Percentiles rank a stretch among this genome's conserved stretches.
These are phyloP conservation scores for Neofusicoccum cordaticola DNA, from an alignment of 2,329 filamentous ascomycete genomes.

Conservation along the genomic window DNA sequence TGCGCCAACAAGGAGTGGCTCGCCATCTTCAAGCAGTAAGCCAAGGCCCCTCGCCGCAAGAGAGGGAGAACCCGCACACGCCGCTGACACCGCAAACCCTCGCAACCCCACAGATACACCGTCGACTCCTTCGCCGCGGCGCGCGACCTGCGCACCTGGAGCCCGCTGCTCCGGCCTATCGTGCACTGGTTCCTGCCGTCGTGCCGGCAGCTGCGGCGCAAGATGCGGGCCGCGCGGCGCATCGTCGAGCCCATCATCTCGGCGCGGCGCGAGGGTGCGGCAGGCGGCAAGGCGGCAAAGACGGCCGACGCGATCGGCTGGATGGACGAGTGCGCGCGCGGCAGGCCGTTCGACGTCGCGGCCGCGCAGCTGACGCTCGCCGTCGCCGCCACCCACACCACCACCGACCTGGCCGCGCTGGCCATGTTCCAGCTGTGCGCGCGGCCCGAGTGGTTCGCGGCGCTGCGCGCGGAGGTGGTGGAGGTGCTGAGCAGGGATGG, in stretches of 20 bases:
- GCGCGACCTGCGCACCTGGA: too few relatives aligned
- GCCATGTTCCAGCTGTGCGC: slow-evolving; percentile 17
- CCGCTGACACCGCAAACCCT: too few relatives aligned
- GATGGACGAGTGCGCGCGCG: neutral
- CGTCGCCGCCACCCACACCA: slow-evolving; percentile 21
- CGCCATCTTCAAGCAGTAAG: neutral
- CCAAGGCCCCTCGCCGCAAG: too few relatives aligned
- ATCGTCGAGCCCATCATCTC: too few relatives aligned
- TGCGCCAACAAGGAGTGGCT: slow-evolving; percentile 22
- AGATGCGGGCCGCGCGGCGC: too few relatives aligned
- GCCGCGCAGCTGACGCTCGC: neutral
- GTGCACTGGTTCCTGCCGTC: too few relatives aligned
- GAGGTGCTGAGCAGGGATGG: neutral
- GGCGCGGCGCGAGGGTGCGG: too few relatives aligned
- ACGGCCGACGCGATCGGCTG: neutral
- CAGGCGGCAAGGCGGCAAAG: neutral
- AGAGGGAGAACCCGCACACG: too few relatives aligned
- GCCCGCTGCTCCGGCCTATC: too few relatives aligned
- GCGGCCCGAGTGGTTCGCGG: slow-evolving; percentile 19
- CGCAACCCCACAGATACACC: too few relatives aligned
- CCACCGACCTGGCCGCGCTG: neutral
- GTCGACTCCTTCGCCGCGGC: too few relatives aligned
- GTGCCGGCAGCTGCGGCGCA: too few relatives aligned
- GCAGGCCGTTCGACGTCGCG: neutral
- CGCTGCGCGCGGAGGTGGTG: slow-evolving; percentile 18